phyloP scores from a whole-genome alignment of 106 monocot species.

The Phalaenopsis equestris region DNA sequence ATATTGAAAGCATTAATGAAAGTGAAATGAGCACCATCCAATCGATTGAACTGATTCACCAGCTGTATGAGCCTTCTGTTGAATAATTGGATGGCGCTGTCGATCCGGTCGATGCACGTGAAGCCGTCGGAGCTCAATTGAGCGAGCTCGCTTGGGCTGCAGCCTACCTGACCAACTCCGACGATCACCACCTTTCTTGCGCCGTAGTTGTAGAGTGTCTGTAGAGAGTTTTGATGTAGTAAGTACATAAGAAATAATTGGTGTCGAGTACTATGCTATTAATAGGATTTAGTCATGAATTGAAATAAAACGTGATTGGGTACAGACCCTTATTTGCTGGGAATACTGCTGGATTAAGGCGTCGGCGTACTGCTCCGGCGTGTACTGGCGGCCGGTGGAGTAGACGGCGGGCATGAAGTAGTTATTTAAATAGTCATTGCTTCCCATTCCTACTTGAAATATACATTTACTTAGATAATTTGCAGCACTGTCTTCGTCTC shows the following conservation, averaged over 20 bases:
- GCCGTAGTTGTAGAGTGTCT: slow-evolving; percentile 25
- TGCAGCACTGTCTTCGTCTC: slow-evolving; percentile 53
- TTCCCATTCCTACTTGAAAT: slow-evolving; percentile 82
- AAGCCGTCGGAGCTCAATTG: slow-evolving; percentile 47
- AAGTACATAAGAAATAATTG: no score
- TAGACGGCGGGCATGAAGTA: slow-evolving; percentile 90
- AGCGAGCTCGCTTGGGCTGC: slow-evolving; percentile 84
- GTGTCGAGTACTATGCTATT: no score
- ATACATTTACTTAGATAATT: slow-evolving; percentile 79
- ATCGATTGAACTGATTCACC: slow-evolving; percentile 54
- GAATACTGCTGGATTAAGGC: slow-evolving; percentile 58
- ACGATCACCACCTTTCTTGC: slow-evolving; percentile 65
- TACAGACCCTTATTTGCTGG: slow-evolving; percentile 29
- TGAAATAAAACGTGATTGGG: no score
- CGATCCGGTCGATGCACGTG: slow-evolving; percentile 51
- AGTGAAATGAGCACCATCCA: slow-evolving; percentile 75
- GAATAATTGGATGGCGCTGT: slow-evolving; percentile 41
- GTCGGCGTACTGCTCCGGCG: slow-evolving; percentile 61
- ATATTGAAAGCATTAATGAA: slow-evolving; percentile 72
- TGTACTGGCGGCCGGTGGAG: slow-evolving; percentile 52
- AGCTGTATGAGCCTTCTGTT: slow-evolving; percentile 30
- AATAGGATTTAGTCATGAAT: no score
- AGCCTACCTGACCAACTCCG: slow-evolving; percentile 76
- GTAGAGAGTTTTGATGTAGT: background rate
- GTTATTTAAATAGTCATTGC: slow-evolving; percentile 99